Base-by-base conservation (phyloP, 441 rosid species). In the Populus trichocarpa region DNA sequence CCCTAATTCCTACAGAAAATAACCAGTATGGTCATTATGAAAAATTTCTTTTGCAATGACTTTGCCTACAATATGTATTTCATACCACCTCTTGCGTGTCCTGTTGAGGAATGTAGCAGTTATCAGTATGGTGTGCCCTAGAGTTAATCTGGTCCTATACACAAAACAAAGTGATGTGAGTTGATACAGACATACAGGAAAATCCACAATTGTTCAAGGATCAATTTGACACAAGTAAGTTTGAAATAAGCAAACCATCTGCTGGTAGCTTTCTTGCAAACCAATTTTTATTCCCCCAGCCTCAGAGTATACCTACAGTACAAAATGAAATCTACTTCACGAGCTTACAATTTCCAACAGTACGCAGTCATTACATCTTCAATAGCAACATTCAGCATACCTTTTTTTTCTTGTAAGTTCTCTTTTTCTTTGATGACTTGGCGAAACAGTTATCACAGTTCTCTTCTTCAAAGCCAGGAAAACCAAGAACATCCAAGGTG, bases 341-440 rank as follows among this genome's bases (percentile, higher is more conserved):
- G 70, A 38, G 35, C 63, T 40, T 13, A 63, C 46, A 42, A 69
- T 25, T 2, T 25, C 28, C 28, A 71, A 73, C 38, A 50, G 73
- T 57, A 65, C 9, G 76, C 25, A 65, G 30, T 33, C 35, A 32
- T 30, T 64, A 26, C 33, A 50, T 72, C 16, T 71, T 84, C 66
- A 70, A 84, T 36, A 40, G 50, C 63, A 78, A 79, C 67, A 32
- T 53, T 38, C 65, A 38, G 75, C 26, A 64, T 57, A 89, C 92
- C 93, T 90, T 89, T 80, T 87, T 84, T 81, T 84, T 89, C 81
- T 87, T 88, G 67, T 70, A 75, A 14, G 23, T 69, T 83, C 87
- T 87, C 86, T 80, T 89, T 77, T 81, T 90, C 83, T 81, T 88
- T 22, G 81, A 79, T 57, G 84, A 71, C 75, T 77, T 86, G 40